Conservation (phyloP, 192 early-diverging fungal genomes). For the Backusella westeae region DNA sequence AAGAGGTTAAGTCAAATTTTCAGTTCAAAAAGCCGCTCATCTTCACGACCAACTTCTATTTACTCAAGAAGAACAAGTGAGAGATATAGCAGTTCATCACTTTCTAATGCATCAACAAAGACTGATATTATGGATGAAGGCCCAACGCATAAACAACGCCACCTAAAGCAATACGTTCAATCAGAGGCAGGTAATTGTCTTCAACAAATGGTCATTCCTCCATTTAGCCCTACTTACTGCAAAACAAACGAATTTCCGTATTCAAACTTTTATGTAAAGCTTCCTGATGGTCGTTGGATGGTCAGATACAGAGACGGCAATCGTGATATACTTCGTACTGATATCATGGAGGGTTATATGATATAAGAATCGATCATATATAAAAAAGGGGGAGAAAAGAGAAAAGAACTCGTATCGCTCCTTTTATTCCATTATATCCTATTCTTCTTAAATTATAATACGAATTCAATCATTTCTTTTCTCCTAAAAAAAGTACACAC, state of each 20-base stretch:
- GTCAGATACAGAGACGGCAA: slow-evolving; percentile 28
- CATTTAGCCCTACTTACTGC: slow-evolving; percentile 25
- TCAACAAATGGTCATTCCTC: slow-evolving; percentile 11
- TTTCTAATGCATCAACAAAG: slow-evolving; percentile 2
- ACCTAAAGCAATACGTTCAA: slow-evolving; percentile 1
- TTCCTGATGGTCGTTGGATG: slow-evolving; percentile 37
- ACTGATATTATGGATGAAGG: not conserved
- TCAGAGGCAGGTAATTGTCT: not conserved
- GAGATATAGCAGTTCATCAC: not conserved
- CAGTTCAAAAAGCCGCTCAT: not conserved
- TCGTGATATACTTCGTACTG: slow-evolving; percentile 32
- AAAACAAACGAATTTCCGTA: slow-evolving; percentile 27
- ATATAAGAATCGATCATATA: not conserved
- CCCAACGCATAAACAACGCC: not conserved
- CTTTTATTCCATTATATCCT: slow-evolving; percentile 5
- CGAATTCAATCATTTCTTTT: not conserved
- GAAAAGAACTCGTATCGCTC: not conserved
- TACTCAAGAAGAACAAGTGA: not conserved
- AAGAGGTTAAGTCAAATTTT: not conserved
- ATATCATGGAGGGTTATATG: slow-evolving; percentile 25
- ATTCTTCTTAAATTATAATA: not conserved
- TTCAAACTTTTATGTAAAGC: slow-evolving; percentile 36
- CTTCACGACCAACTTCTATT: not conserved
- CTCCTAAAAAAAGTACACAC: not conserved
- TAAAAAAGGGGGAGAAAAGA: not conserved